Conservation (phyloP, 2,329 filamentous ascomycete genomes). For the Bipolaris cookei region DNA sequence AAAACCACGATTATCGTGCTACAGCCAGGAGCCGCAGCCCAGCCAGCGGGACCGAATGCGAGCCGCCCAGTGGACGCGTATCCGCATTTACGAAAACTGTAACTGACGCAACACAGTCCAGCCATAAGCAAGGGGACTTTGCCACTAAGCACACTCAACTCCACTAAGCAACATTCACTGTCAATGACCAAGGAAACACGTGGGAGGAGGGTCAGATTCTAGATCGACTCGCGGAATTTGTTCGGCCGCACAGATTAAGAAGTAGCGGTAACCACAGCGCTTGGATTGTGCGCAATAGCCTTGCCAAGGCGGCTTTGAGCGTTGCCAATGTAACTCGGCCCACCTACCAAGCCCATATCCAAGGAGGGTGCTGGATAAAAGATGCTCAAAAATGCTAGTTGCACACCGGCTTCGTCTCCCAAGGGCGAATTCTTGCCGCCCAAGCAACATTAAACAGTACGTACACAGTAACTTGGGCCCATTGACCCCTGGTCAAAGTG, state of each 20-base stretch:
- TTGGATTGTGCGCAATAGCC: not conserved
- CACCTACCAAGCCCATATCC: not conserved
- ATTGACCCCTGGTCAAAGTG: not conserved
- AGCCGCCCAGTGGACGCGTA: not conserved
- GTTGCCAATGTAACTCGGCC: not conserved
- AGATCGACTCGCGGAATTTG: constrained; percentile 12
- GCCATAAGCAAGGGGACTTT: not conserved
- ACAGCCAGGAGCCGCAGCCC: not conserved
- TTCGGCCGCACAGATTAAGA: constrained; percentile 6
- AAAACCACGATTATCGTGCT: not conserved
- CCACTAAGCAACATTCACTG: not conserved
- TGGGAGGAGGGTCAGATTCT: constrained; percentile 1
- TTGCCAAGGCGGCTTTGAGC: constrained; percentile 4
- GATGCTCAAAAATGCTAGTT: not conserved
- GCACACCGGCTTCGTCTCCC: not conserved
- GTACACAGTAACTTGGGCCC: too few relatives aligned
- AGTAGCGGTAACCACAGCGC: not conserved
- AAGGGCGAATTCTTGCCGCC: not conserved
- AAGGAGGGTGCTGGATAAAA: not conserved
- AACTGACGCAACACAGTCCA: not conserved
- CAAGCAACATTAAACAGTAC: not conserved
- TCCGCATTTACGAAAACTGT: not conserved
- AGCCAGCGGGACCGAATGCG: not conserved
- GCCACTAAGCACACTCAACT: not conserved
- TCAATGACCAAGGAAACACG: not conserved